Evolutionary conservation across 495 filamentous ascomycete species (phyloP), one percentile per base, ranked within the genome.

Genomic region (Annulohypoxylon nitens): DNA sequence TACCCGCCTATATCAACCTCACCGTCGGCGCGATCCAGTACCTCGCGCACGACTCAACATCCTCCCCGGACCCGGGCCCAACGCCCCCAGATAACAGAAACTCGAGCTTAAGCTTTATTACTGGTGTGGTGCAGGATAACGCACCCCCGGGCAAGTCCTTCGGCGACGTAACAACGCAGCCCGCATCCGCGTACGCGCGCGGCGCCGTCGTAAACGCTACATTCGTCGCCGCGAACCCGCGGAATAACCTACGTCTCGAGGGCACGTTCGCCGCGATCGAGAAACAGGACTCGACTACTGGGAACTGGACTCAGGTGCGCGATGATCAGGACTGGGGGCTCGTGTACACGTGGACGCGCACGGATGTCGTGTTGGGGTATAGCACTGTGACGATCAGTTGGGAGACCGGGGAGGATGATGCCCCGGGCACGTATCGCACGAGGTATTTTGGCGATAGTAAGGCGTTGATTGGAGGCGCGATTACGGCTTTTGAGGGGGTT

Each of bases 401-500:
- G 96, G 86, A 95, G 82, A 92, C 92, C 59, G 90, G 90, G 70
- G 61, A 64, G 34, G 76, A 81, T 30, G 80, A 88, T 18, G 78
- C 82, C 71, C 79, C 81, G 47, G 95, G 94, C 14, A 90, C 85
- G 61, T 98, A 97, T 81, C 85, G 96, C 55, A 83, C 96, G 45
- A 88, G 85, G 81, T 98, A 99, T 77, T 93, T 91, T 82, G 96
- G 96, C 0, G 94, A 97, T 83, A 85, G 86, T 20, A 98, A 95
- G 85, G 83, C 83, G 5, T 68, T 84, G 23, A 61, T 90, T 23
- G 75, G 79, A 4, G 95, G 95, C 14, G 82, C 72, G 26, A 88
- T 97, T 50, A 86, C 83, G 53, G 79, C 85, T 25, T 98, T 98
- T 85, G 85, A 90, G 74, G 94, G 94, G 4, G 85, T 86, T 34